phyloP scores from a whole-genome alignment of 495 filamentous ascomycete species.

The Astrothelium macrocarpum region DNA sequence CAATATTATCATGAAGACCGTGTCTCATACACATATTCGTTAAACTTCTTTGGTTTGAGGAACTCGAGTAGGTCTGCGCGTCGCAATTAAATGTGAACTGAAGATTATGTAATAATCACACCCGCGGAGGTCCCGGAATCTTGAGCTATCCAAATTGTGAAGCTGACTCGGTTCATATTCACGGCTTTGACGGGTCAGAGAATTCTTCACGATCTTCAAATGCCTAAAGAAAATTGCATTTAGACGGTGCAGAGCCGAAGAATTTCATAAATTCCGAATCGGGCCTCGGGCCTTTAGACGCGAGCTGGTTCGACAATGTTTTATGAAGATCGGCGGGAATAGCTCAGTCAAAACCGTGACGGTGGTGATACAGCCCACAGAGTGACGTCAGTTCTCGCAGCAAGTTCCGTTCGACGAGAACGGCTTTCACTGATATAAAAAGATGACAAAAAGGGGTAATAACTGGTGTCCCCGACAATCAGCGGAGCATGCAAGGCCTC shows the following conservation, averaged over 20 bases:
- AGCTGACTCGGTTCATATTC: too few species aligned
- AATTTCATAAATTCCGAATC: background rate
- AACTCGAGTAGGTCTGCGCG: too few species aligned
- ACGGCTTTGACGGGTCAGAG: background rate
- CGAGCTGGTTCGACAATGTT: background rate
- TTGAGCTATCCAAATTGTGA: too few species aligned
- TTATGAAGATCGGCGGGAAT: background rate
- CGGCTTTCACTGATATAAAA: background rate
- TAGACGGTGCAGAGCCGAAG: background rate
- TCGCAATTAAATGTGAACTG: too few species aligned
- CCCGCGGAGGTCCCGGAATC: too few species aligned
- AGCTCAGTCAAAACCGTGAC: background rate
- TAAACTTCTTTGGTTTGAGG: too few species aligned
- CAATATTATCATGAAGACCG: too few species aligned
- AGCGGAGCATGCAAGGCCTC: background rate
- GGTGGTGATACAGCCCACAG: background rate
- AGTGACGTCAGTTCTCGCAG: background rate
- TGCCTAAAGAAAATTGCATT: background rate
- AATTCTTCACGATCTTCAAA: background rate
- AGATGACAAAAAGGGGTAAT: too few species aligned
- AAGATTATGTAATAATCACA: too few species aligned
- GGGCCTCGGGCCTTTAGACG: background rate
- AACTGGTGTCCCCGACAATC: too few species aligned
- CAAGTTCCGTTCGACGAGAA: background rate
- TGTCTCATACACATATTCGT: too few species aligned